Conservation (phyloP, 2,329 filamentous ascomycete species). For the Biscogniauxia mediterranea region DNA sequence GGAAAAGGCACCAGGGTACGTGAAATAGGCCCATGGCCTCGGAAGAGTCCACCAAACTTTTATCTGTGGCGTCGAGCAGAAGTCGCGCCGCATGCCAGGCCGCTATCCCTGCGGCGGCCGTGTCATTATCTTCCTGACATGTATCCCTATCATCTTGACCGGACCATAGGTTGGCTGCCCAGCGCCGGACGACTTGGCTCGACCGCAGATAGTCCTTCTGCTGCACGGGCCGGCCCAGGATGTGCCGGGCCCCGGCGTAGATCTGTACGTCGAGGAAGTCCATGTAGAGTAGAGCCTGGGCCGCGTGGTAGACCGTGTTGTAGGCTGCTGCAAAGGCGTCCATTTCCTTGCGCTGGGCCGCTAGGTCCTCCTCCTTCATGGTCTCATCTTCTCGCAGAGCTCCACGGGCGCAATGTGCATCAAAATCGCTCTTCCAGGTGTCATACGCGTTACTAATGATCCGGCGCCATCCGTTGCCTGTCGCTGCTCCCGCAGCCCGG, state of each 20-base stretch:
- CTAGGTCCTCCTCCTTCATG: constrained; percentile 9
- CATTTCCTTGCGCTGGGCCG: constrained; percentile 22
- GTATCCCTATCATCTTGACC: constrained; percentile 8
- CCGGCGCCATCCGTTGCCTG: constrained; percentile 23
- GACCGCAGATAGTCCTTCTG: constrained; percentile 49
- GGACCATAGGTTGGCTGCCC: constrained; percentile 34
- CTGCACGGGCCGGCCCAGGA: constrained; percentile 54
- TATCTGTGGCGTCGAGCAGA: constrained; percentile 48
- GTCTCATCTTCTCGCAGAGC: constrained; percentile 34
- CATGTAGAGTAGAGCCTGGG: constrained; percentile 54
- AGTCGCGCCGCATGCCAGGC: constrained; percentile 54
- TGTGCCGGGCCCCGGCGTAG: constrained; percentile 57
- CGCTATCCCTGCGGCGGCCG: constrained; percentile 39
- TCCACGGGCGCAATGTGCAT: constrained; percentile 41
- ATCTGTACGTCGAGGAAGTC: constrained; percentile 63
- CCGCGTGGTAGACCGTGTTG: constrained; percentile 57
- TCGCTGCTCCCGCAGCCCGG: constrained; percentile 41
- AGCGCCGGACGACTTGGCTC: constrained; percentile 49
- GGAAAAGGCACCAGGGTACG: constrained; percentile 61
- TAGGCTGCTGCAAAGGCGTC: constrained; percentile 47
- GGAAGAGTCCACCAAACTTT: constrained; percentile 45
- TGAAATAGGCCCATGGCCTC: constrained; percentile 54
- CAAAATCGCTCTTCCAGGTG: constrained; percentile 58
- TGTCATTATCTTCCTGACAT: neutral
- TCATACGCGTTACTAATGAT: constrained; percentile 44